Evolutionary conservation across 441 rosid species (phyloP), one percentile per base, ranked within the genome.

Genomic region (Biscutella laevigata): DNA sequence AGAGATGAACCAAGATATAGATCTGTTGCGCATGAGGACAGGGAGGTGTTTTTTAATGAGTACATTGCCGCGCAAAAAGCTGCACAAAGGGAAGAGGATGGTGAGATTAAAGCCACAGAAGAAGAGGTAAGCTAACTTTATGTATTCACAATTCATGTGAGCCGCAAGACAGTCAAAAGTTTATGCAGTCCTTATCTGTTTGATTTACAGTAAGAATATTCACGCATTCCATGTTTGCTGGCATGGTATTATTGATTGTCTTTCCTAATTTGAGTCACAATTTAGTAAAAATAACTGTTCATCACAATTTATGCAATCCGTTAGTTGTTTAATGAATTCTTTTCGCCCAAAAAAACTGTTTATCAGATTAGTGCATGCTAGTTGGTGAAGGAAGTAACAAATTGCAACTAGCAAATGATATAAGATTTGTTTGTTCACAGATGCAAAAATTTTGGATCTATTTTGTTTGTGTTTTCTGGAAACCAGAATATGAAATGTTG

Each of bases 1-100:
- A 78, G 97, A 69, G 65, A 81, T 77, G 99, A 94, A 49, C 81
- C 84, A 10, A 84, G 99, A 71, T 94, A 89, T 68, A 81, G 75
- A 67, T 74, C 78, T 33, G 83, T 77, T 54, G 82, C 67, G 66
- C 95, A 78, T 53, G 97, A 86, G 62, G 94, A 86, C 44, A 78
- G 99, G 60, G 99, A 89, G 70, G 58, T 69, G 42, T 66, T 86
- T 55, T 94, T 81, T 67, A 81, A 76, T 10, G 90, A 84, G 68
- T 89, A 83, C 66, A 61, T 86, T 53, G 66, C 76, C 43, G 95
- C 83, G 69, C 75, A 89, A 53, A 94, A 78, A 73, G 81, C 88
- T 60, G 76, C 67, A 5, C 77, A 82, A 59, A 81, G 74, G 56
- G 84, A 76, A 70, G 88, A 69, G 35, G 94, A 76, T 44, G 73